Percentiles rank a stretch among this genome's conserved stretches.
Conservation (phyloP, 495 filamentous ascomycete genomes). For the Chaetomium cochliodes region DNA sequence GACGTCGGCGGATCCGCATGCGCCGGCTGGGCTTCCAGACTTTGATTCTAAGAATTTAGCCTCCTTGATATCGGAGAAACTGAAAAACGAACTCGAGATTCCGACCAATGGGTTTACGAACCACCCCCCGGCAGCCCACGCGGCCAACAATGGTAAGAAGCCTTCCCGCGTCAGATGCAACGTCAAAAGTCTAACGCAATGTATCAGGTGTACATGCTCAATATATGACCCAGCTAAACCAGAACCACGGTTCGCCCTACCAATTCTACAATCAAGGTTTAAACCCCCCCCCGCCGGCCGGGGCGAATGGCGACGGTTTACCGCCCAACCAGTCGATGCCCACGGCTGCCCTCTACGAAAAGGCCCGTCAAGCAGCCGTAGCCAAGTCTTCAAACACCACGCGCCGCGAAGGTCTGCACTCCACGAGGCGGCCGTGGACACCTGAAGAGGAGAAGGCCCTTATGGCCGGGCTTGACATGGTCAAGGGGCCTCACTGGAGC, state of each 20-base stretch:
- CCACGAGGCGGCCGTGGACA: conserved; percentile 86
- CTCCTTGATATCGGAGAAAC: conserved; percentile 30
- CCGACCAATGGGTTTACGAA: conserved; percentile 25
- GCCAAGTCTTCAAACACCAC: conserved; percentile 73
- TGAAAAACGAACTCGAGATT: conserved; percentile 23
- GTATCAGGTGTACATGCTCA: conserved; percentile 24
- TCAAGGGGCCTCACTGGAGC: conserved; percentile 93
- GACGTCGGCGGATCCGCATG: conserved; percentile 10
- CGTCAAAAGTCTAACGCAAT: background rate
- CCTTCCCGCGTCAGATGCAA: background rate
- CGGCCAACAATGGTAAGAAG: conserved; percentile 22
- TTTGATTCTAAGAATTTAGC: conserved; percentile 29
- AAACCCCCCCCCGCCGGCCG: conserved; percentile 9
- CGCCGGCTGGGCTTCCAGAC: conserved; percentile 12
- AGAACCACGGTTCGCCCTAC: conserved; percentile 23
- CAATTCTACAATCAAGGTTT: conserved; percentile 26
- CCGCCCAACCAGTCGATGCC: conserved; percentile 72
- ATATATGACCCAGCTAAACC: conserved; percentile 24
- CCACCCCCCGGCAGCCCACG: conserved; percentile 15
- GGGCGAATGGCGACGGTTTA: conserved; percentile 32
- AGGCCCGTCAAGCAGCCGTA: conserved; percentile 76
- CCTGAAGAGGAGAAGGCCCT: conserved; percentile 88
- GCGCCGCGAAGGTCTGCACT: conserved; percentile 72
- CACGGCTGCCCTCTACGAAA: conserved; percentile 76
- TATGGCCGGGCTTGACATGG: conserved; percentile 86